Conservation (phyloP, 1,284 basidiomycete species). For the Bondarzewia mesenterica region DNA sequence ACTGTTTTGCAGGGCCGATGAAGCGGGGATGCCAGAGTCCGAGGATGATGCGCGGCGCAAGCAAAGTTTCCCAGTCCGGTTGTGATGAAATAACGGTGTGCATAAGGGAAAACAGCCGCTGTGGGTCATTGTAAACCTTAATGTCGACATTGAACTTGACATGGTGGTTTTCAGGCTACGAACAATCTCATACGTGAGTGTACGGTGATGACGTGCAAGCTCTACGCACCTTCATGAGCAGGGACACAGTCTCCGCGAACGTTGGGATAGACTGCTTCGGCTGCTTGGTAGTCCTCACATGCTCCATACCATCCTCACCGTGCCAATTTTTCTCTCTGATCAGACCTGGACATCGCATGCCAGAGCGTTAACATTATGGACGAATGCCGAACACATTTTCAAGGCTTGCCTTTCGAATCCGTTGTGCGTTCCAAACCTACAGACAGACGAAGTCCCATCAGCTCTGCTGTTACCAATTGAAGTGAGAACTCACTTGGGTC, state of each 20-base stretch:
- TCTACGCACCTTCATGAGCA: slow-evolving; percentile 67
- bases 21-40: slow-evolving; percentile 94
- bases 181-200: slow-evolving; percentile 2
- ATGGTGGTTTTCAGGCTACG: slow-evolving; percentile 75
- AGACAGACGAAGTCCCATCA: slow-evolving; percentile 6
- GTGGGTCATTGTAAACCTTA: slow-evolving; percentile 90
- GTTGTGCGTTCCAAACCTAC: slow-evolving; percentile 64
- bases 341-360: slow-evolving; percentile 33
- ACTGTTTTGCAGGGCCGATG: slow-evolving; percentile 64
- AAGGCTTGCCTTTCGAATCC: slow-evolving; percentile 46
- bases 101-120: slow-evolving; percentile 82
- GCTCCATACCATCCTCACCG: slow-evolving; percentile 70
- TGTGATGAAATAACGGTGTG: slow-evolving; percentile 65
- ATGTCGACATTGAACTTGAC: slow-evolving; percentile 91
- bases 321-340: slow-evolving; percentile 69
- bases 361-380: not conserved
- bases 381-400: not conserved
- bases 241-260: slow-evolving; percentile 72
- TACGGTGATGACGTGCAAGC: slow-evolving; percentile 3
- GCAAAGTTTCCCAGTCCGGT: slow-evolving; percentile 66
- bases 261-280: slow-evolving; percentile 86
- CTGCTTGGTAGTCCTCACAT: slow-evolving; percentile 74
- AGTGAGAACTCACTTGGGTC: slow-evolving; percentile 61
- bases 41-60: slow-evolving; percentile 88
- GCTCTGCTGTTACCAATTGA: slow-evolving; percentile 9